Evolutionary conservation across 2,329 filamentous ascomycete genomes (phyloP).

Genomic region (Exophiala sp.): DNA sequence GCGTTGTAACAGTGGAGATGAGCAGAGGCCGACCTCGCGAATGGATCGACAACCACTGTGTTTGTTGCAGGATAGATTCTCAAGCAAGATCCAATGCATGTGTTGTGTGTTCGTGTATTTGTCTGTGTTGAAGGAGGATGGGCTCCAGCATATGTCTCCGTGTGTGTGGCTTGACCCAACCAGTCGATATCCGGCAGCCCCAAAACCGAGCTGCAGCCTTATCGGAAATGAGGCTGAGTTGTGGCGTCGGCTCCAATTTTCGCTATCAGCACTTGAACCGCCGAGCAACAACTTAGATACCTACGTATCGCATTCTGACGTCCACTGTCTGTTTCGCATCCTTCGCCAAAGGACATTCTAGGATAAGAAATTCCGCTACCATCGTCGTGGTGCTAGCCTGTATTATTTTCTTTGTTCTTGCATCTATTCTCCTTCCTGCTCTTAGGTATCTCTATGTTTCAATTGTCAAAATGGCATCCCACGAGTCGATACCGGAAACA

Average conservation of each 20-base stretch:
- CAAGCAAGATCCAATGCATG: not conserved
- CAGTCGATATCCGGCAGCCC: not conserved
- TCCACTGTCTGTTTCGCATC: no score
- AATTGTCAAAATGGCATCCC: conserved; percentile 3
- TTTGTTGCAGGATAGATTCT: not conserved
- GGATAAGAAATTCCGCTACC: not conserved
- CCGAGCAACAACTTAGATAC: not conserved
- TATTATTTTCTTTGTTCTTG: not conserved
- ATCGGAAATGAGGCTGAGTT: not conserved
- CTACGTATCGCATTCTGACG: not conserved
- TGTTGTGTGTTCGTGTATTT: conserved; percentile 3
- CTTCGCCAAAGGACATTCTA: not conserved
- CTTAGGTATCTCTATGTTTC: not conserved
- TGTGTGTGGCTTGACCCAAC: not conserved
- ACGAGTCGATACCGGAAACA: conserved; percentile 50
- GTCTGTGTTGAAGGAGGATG: no score
- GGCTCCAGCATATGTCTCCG: no score
- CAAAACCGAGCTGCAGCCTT: not conserved
- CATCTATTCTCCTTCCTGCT: no score
- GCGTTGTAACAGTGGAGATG: no score
- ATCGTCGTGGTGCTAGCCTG: no score
- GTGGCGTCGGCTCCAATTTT: not conserved
- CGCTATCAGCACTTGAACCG: no score
- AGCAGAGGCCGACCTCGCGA: not conserved
- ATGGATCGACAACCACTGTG: not conserved